Conservation (phyloP, 257 asterid species). For the Solanum lycopersicoides region DNA sequence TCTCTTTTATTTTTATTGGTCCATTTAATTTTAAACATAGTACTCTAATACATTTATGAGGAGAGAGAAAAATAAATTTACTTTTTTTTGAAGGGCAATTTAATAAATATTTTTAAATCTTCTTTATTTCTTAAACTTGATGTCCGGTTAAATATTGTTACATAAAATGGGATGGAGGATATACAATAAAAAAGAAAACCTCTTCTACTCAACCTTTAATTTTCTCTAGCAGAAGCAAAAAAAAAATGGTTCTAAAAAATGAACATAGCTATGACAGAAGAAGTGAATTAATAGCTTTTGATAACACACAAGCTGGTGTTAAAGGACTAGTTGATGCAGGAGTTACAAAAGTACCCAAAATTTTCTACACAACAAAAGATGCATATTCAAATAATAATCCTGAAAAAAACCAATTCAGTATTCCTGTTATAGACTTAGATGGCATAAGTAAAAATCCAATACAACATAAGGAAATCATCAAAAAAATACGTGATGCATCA, state of each 20-base stretch:
- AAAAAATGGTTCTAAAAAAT: neutral
- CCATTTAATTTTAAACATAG: no score
- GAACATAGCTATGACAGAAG: neutral
- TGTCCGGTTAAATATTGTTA: no score
- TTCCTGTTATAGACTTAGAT: conserved; percentile 41
- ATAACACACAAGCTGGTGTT: conserved; percentile 36
- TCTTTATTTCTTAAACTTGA: no score
- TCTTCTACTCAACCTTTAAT: neutral
- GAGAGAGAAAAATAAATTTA: no score
- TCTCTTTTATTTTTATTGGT: no score
- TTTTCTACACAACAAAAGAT: conserved; percentile 25
- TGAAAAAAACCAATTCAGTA: neutral
- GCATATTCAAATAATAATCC: neutral
- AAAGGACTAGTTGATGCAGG: conserved; percentile 43
- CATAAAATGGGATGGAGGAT: no score
- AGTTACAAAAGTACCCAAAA: conserved; percentile 19
- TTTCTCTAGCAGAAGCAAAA: neutral
- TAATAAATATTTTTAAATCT: no score
- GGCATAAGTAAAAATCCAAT: conserved; percentile 2
- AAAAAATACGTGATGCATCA: conserved; percentile 24
- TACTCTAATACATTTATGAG: no score
- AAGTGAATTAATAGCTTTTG: conserved; percentile 28
- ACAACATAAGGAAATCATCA: conserved; percentile 13
- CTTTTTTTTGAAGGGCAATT: no score
- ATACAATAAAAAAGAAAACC: neutral